Percentiles rank a stretch among this genome's conserved stretches.
Conservation (phyloP, 164 flowering plant species). For the Magnolia officinalis region DNA sequence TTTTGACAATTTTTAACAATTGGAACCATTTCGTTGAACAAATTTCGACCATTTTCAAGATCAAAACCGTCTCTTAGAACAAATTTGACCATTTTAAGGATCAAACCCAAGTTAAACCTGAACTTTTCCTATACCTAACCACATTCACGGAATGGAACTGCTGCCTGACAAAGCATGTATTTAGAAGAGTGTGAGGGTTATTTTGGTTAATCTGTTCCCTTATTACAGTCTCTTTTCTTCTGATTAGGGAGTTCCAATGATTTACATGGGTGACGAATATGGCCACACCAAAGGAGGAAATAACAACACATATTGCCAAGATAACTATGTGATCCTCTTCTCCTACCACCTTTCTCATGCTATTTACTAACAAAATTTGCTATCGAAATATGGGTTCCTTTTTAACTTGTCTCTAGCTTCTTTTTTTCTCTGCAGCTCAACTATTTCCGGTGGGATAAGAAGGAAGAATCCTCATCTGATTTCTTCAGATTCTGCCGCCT, state of each 20-base stretch:
- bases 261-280: slow-evolving; percentile 93
- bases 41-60: too few relatives aligned
- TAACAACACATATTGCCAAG: slow-evolving; percentile 96
- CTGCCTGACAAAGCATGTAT: neutral
- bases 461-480: slow-evolving; percentile 66
- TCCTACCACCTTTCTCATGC: slow-evolving; percentile 7
- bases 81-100: too few relatives aligned
- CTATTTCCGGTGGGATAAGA: slow-evolving; percentile 91
- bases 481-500: slow-evolving; percentile 85
- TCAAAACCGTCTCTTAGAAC: too few relatives aligned
- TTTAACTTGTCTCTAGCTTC: neutral
- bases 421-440: slow-evolving; percentile 53
- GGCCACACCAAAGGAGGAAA: slow-evolving; percentile 98
- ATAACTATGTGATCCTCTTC: slow-evolving; percentile 57
- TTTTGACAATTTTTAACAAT: too few relatives aligned
- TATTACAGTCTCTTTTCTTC: slow-evolving; percentile 17
- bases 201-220: slow-evolving; percentile 4
- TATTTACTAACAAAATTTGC: neutral
- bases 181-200: neutral
- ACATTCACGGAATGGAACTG: too few relatives aligned
- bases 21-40: too few relatives aligned
- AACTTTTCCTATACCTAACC: too few relatives aligned
- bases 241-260: slow-evolving; percentile 93
- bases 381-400: neutral
- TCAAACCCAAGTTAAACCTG: too few relatives aligned